Conservation (phyloP, 2,329 filamentous ascomycete genomes). For the Orbilia javanica region DNA sequence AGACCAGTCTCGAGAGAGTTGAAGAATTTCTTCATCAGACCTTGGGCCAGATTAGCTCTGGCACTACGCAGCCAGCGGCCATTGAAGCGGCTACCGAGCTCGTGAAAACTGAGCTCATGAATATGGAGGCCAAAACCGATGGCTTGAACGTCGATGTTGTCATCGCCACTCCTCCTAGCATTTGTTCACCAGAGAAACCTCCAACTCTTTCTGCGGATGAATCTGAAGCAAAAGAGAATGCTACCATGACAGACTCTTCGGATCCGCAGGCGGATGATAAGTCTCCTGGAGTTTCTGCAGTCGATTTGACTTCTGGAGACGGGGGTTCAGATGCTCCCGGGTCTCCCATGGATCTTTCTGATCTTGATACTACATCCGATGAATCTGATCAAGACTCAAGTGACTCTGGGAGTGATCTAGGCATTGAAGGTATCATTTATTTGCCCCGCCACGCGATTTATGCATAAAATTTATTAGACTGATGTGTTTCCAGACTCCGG, state of each 20-base stretch:
- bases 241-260: not conserved
- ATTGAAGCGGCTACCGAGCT: slow-evolving; percentile 9
- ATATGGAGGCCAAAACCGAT: slow-evolving; percentile 7
- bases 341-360: slow-evolving; percentile 50
- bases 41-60: slow-evolving; percentile 31
- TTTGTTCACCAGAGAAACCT: not conserved
- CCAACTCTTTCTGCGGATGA: not conserved
- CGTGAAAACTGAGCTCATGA: slow-evolving; percentile 20
- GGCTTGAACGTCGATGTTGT: slow-evolving; percentile 1
- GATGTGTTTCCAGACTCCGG: slow-evolving; percentile 29
- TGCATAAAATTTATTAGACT: slow-evolving; percentile 22
- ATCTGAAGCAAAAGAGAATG: not conserved
- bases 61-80: not conserved
- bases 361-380: slow-evolving; percentile 15
- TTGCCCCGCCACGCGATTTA: not conserved
- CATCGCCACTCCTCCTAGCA: not conserved
- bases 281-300: slow-evolving; percentile 26
- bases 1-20: slow-evolving; percentile 39
- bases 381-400: slow-evolving; percentile 10
- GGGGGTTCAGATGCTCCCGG: slow-evolving; percentile 20
- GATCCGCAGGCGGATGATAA: slow-evolving; percentile 20
- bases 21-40: slow-evolving; percentile 53
- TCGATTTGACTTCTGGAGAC: slow-evolving; percentile 27
- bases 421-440: slow-evolving; percentile 26
- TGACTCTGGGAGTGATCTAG: not conserved